Evolutionary conservation across 371 early-diverging fungal genomes (phyloP).

Genomic region (Homolaphlyctis polyrhiza): DNA sequence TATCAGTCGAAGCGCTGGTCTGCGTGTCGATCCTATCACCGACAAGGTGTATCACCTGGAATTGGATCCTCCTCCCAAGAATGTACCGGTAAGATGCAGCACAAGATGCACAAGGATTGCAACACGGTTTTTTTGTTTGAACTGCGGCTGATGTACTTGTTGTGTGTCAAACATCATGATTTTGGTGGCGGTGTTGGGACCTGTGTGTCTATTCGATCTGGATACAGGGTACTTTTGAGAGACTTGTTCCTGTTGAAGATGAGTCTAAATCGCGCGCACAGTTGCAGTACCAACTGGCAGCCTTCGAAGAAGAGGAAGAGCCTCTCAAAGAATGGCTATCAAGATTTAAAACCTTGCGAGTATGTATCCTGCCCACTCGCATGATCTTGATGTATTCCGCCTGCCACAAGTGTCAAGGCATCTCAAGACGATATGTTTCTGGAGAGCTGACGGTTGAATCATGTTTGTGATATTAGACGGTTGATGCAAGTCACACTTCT

Average conservation of each 20-base stretch:
- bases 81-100: conserved; percentile 23
- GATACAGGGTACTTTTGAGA: conserved; percentile 34
- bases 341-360: conserved; percentile 39
- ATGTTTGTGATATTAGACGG: conserved; percentile 11
- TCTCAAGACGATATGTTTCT: too few relatives aligned
- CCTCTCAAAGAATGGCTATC: conserved; percentile 42
- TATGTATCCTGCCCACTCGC: too few relatives aligned
- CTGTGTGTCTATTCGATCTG: not conserved
- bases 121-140: too few relatives aligned
- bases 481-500: conserved; percentile 17
- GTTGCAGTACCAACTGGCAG: conserved; percentile 41
- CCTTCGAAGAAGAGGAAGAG: conserved; percentile 47
- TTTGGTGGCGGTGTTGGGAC: not conserved
- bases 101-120: too few relatives aligned
- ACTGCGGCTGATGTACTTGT: too few relatives aligned
- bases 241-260: conserved; percentile 32
- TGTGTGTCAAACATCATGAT: too few relatives aligned
- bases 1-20: conserved; percentile 35
- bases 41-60: conserved; percentile 45
- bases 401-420: too few relatives aligned
- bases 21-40: conserved; percentile 41
- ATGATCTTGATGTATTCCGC: too few relatives aligned
- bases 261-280: conserved; percentile 27
- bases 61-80: conserved; percentile 40
- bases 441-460: too few relatives aligned